A percentile compares a stretch with the other conserved stretches of the same genome.
phyloP scores from a whole-genome alignment of 2,329 filamentous ascomycete species.

The Microdochium paspali region DNA sequence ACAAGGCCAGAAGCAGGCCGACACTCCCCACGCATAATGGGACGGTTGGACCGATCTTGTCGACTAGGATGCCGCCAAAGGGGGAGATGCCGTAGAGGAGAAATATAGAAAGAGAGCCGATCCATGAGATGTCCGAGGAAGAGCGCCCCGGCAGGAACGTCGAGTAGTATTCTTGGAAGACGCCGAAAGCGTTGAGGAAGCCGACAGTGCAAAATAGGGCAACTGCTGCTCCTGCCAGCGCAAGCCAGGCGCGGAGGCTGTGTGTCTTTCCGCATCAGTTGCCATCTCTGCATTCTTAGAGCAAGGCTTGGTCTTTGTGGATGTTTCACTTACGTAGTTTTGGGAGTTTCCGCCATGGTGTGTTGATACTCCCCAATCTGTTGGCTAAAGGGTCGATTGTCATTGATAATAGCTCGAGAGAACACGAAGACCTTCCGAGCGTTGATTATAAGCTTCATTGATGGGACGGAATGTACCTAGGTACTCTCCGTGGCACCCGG shows the following conservation, averaged over 20 bases:
- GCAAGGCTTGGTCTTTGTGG: neutral
- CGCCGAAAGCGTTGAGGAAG: constrained; percentile 22
- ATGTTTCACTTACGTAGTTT: neutral
- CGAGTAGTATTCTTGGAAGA: constrained; percentile 22
- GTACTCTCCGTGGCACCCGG: neutral
- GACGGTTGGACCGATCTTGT: constrained; percentile 17
- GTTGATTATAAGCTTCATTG: neutral
- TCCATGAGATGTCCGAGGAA: constrained; percentile 20
- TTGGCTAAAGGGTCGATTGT: neutral
- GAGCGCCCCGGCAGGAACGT: constrained; percentile 10
- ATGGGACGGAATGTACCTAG: neutral
- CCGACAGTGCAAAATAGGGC: constrained; percentile 19
- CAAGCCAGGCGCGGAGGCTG: constrained; percentile 9
- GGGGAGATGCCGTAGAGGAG: constrained; percentile 14
- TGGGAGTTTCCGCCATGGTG: neutral
- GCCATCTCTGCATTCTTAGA: neutral
- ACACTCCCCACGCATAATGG: constrained; percentile 7
- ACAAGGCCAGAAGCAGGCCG: constrained; percentile 13
- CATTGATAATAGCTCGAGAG: neutral
- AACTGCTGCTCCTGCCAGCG: constrained; percentile 9
- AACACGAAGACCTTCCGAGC: neutral
- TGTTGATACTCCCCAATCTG: constrained; percentile 1
- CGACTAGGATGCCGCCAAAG: constrained; percentile 17
- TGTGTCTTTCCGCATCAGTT: neutral
- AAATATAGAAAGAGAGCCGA: constrained; percentile 22